These are phyloP conservation scores for Phytophthora quininea DNA, from an alignment of 352 stramenopile species.

Conservation along the genomic window DNA sequence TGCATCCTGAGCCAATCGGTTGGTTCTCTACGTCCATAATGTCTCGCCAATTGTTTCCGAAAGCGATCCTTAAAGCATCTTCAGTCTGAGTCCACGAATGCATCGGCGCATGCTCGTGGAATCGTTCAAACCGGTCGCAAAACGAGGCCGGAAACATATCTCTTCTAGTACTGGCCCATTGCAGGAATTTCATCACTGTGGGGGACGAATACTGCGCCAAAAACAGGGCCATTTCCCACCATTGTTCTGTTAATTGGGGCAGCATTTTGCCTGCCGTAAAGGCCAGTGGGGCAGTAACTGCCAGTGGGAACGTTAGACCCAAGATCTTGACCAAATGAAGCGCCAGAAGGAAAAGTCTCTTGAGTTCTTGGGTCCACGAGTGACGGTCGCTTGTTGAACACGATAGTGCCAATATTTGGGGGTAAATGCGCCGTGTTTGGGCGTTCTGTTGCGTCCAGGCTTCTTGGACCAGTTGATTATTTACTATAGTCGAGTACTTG, in stretches of 20 bases:
- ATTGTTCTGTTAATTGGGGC: constrained; percentile 45
- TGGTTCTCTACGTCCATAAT: constrained; percentile 58
- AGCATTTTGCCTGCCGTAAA: constrained; percentile 23
- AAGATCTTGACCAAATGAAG: constrained; percentile 72
- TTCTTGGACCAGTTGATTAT: constrained; percentile 21
- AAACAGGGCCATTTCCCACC: constrained; percentile 75
- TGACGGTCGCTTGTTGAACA: constrained; percentile 7
- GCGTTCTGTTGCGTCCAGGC: constrained; percentile 25
- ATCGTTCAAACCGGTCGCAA: constrained; percentile 89
- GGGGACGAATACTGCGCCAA: constrained; percentile 80
- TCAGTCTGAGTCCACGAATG: constrained; percentile 92
- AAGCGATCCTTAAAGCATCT: constrained; percentile 77
- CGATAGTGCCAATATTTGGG: constrained; percentile 34
- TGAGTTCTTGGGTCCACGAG: constrained; percentile 42
- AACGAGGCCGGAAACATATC: constrained; percentile 93
- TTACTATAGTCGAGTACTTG: constrained; percentile 1
- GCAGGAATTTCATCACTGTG: constrained; percentile 94
- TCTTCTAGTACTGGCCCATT: constrained; percentile 94
- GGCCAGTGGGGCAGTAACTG: constrained; percentile 48
- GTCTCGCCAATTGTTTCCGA: constrained; percentile 83
- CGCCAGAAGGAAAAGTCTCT: constrained; percentile 49
- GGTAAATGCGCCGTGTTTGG: constrained; percentile 29
- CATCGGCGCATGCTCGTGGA: constrained; percentile 89
- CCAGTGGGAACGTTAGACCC: constrained; percentile 53
- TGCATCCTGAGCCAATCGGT: constrained; percentile 92